Evolutionary conservation across 2,329 filamentous ascomycete genomes (phyloP).

Genomic region (Nothopassalora personata): DNA sequence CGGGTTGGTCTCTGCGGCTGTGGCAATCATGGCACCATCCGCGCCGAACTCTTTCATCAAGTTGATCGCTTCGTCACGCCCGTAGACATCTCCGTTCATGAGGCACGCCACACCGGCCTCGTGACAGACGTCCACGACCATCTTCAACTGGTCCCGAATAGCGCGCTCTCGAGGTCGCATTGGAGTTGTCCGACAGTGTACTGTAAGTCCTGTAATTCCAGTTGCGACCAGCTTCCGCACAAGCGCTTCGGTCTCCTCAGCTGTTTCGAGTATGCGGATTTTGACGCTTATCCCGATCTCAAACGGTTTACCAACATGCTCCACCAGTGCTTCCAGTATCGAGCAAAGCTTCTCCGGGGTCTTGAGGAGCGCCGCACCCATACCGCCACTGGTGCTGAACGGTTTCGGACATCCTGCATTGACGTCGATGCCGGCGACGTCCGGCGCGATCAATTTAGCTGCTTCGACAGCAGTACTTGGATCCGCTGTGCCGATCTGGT

Average conservation of each 20-base stretch:
- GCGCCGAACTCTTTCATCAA: conserved; percentile 76
- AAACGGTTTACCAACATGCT: conserved; percentile 68
- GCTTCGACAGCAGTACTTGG: conserved; percentile 79
- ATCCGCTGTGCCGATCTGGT: conserved; percentile 84
- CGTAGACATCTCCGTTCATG: conserved; percentile 89
- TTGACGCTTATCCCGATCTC: conserved; percentile 96
- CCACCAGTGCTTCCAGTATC: conserved; percentile 78
- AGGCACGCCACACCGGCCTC: conserved; percentile 84
- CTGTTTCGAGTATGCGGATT: conserved; percentile 77
- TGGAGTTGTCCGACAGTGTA: conserved; percentile 92
- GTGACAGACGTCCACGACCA: conserved; percentile 75
- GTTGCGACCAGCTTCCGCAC: conserved; percentile 76
- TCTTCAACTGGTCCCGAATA: conserved; percentile 71
- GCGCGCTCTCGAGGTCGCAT: conserved; percentile 90
- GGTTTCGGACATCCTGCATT: conserved; percentile 98
- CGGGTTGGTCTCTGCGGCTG: conserved; percentile 82
- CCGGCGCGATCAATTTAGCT: conserved; percentile 73
- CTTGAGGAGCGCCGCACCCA: conserved; percentile 86
- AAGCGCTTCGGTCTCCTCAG: conserved; percentile 68
- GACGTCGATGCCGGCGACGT: conserved; percentile 92
- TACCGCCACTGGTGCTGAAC: conserved; percentile 87
- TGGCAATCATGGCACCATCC: conserved; percentile 96
- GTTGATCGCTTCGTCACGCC: conserved; percentile 63
- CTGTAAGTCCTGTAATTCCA: conserved; percentile 84
- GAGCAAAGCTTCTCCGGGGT: conserved; percentile 77